Base-by-base conservation (phyloP, 805 yeast species). In the Suhomyces kilbournensis region DNA sequence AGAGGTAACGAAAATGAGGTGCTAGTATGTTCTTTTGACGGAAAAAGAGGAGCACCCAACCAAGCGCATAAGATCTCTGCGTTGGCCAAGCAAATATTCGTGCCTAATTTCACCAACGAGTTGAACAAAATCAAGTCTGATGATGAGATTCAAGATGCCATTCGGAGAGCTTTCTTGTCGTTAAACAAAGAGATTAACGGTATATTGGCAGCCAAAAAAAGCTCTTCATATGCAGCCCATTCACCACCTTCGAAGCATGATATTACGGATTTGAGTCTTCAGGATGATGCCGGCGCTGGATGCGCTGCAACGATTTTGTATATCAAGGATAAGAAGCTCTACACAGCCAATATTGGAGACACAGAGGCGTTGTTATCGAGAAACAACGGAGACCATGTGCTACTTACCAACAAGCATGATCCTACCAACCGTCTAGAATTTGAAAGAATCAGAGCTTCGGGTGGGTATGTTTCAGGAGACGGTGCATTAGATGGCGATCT, bases 291-390 rank as follows among this genome's bases (percentile, higher is more conserved):
- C 3, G 69, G 79, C 39, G 82, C 92, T 14, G 99, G 99, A 10
- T 87, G 96, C 44, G 83, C 96, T 55, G 88, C 90, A 0, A 85
- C 97, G 0, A 83, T 90, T 10, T 76, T 90, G 12, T 94, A 90
- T 66, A 78, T 93, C 59, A 83, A 82, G 54, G 96, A 86, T 17
- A 80, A 81, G 49, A 78, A 75, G 50, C 66, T 91, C 20, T 90
- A 85, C 66, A 79, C 91, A 22, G 97, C 97, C 2, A 92, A 92
- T 57, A 81, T 90, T 50, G 99, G 99, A 61, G 97, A 94, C 62
- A 84, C 90, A 2, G 86, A 86, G 78, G 92, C 90, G 1, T 75
- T 94, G 47, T 66, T 93, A 48, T 84, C 96, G 7, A 81, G 86
- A 53, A 81, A 83, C 40, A 90, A 88, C 67, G 97, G 98, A 28